Base-by-base conservation (phyloP, 139 green algal genomes). In the Chlorella ohadii region DNA sequence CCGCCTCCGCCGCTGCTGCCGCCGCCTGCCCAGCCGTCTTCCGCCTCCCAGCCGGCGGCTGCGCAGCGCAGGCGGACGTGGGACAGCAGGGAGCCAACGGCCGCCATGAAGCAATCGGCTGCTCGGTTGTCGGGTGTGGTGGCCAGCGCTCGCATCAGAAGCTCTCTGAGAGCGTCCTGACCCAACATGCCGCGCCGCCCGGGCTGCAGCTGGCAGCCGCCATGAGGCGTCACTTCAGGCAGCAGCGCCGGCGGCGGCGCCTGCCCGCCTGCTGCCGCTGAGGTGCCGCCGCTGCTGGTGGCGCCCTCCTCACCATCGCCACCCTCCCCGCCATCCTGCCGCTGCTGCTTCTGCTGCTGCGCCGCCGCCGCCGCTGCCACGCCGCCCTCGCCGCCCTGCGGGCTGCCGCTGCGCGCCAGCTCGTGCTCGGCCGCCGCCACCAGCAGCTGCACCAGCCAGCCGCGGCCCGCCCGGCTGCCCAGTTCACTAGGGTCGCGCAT, bases 381-480 rank as follows among this genome's bases (percentile, higher is more conserved):
- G 1, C 27, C 64, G 44, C 72, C 72, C 16, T 44, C 27, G 7
- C 75, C 57, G 34, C 57, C 25, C 51, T 59, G 51, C 15, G 51
- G 51, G 75, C 25, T 28, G 78, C 78, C 23, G 22, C 80, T 38
- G 0, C 36, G n/a, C 1, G 41, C 34, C 6, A 86, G 57, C 57
- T 73, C 71, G 1, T 61, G 59, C 72, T 86, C 81, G 6, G 81
- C 81, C 17, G 72, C 72, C 22, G 72, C 72, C 36, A 86, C n/a
- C 72, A 86, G 72, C 71, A 86, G 72, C 57, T 72, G 71, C 57
- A 79, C 41, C 56, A 86, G 81, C 81, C 81, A 86, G 71, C 81
- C 81, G 51, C 71, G 72, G 38, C 81, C 81, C 11, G 66, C 41
- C 4, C 72, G 56, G 57, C 31, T 36, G 81, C 81, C 81, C 39